phyloP scores from a whole-genome alignment of 1,284 basidiomycete species.

The Macrocystidia cucumis region DNA sequence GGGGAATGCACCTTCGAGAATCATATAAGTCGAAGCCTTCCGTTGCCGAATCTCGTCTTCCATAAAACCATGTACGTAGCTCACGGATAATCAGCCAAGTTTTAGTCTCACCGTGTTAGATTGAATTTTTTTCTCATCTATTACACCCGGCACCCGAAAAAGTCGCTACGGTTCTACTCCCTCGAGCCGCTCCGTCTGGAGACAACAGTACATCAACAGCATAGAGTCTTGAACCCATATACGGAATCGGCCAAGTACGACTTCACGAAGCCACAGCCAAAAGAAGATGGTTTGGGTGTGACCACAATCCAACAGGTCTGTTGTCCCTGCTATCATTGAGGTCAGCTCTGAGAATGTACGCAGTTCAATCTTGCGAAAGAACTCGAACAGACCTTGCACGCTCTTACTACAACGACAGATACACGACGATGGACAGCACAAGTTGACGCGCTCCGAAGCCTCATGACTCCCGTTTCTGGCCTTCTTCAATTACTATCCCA shows the following conservation, averaged over 20 bases:
- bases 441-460: no score
- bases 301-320: conserved; percentile 15
- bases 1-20: conserved; percentile 15
- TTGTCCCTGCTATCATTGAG: conserved; percentile 1
- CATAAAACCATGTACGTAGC: conserved; percentile 5
- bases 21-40: conserved; percentile 1
- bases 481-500: conserved; percentile 1
- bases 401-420: no score
- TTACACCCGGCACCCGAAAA: conserved; percentile 40
- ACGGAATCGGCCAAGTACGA: conserved; percentile 21
- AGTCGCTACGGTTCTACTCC: conserved; percentile 48
- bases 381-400: conserved; percentile 11
- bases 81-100: conserved; percentile 3
- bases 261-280: conserved; percentile 19
- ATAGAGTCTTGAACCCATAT: conserved; percentile 10
- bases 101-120: no score
- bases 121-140: conserved; percentile 33
- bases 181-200: conserved; percentile 30
- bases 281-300: conserved; percentile 11
- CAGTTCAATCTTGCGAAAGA: conserved; percentile 21
- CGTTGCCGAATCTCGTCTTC: conserved; percentile 13
- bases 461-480: no score
- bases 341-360: no score
- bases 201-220: conserved; percentile 12
- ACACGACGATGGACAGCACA: no score